Evolutionary conservation across 768 basidiomycete species (phyloP).

Genomic region (Suillus hirtellus): DNA sequence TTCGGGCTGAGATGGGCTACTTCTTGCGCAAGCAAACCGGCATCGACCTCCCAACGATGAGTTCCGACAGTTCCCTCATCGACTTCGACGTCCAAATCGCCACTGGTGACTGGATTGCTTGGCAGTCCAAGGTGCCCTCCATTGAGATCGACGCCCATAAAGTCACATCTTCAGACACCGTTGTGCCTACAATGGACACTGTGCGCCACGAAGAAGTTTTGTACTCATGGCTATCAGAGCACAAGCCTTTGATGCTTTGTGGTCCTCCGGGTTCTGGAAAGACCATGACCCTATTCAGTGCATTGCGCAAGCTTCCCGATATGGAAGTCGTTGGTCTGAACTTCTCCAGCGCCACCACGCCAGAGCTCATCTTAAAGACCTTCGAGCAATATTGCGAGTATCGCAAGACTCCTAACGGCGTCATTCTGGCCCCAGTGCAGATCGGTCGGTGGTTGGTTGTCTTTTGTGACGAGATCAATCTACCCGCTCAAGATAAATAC

Average conservation of each 20-base stretch:
- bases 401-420: conserved; percentile 97
- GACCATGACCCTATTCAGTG: conserved; percentile 99
- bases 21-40: conserved; percentile 83
- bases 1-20: conserved; percentile 87
- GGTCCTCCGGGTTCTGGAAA: conserved; percentile 99
- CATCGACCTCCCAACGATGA: conserved; percentile 82
- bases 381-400: conserved; percentile 99
- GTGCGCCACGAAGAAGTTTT: conserved; percentile 98
- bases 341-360: conserved; percentile 98
- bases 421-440: conserved; percentile 89
- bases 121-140: conserved; percentile 89
- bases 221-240: conserved; percentile 98
- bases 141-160: conserved; percentile 97
- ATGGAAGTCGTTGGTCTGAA: conserved; percentile 99
- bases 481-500: conserved; percentile 96
- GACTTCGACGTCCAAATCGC: conserved; percentile 92
- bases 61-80: conserved; percentile 79
- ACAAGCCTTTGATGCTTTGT: conserved; percentile 97
- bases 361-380: conserved; percentile 97
- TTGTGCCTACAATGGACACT: conserved; percentile 98
- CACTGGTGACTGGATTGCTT: conserved; percentile 85
- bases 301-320: conserved; percentile 93
- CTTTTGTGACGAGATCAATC: conserved; percentile 99
- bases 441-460: conserved; percentile 98
- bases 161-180: conserved; percentile 93